Evolutionary conservation across 2,329 filamentous ascomycete species (phyloP).

Genomic region (Sclerotinia spermophila): DNA sequence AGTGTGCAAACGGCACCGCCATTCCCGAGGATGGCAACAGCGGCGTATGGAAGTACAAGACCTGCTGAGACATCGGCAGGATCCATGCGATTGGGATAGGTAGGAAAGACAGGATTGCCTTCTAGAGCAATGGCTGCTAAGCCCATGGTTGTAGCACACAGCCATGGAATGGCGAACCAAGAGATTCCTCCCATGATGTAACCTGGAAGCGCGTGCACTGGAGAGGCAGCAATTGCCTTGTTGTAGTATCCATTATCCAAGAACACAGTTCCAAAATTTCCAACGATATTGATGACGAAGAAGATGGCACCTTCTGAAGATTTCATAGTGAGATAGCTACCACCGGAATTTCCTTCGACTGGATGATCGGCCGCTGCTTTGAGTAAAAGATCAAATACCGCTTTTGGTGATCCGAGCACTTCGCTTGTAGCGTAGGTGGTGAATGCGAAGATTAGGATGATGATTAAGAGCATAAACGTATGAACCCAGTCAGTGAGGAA

Average conservation of each 20-base stretch:
- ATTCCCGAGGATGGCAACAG: conserved; percentile 76
- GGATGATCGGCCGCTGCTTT: conserved; percentile 67
- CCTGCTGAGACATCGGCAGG: conserved; percentile 75
- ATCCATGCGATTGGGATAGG: conserved; percentile 68
- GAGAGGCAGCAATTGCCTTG: conserved; percentile 85
- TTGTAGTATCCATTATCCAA: conserved; percentile 88
- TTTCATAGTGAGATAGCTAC: conserved; percentile 84
- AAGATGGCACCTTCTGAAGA: conserved; percentile 80
- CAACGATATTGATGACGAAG: conserved; percentile 86
- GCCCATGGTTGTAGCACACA: conserved; percentile 85
- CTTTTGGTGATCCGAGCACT: conserved; percentile 68
- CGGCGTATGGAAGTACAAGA: conserved; percentile 78
- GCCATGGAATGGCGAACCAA: conserved; percentile 93
- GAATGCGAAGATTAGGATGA: conserved; percentile 82
- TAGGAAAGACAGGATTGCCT: conserved; percentile 66
- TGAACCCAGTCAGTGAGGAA: conserved; percentile 72
- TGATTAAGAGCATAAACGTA: conserved; percentile 77
- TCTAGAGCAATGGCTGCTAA: conserved; percentile 78
- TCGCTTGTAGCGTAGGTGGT: conserved; percentile 74
- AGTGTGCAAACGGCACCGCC: conserved; percentile 77
- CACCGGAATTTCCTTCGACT: conserved; percentile 72
- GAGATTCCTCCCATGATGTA: conserved; percentile 77
- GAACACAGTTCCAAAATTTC: conserved; percentile 77
- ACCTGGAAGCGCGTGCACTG: conserved; percentile 80
- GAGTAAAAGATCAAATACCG: conserved; percentile 74